A percentile compares a stretch with the other conserved stretches of the same genome.
phyloP scores from a whole-genome alignment of 768 basidiomycete genomes.

The Tephrocybe rancida region DNA sequence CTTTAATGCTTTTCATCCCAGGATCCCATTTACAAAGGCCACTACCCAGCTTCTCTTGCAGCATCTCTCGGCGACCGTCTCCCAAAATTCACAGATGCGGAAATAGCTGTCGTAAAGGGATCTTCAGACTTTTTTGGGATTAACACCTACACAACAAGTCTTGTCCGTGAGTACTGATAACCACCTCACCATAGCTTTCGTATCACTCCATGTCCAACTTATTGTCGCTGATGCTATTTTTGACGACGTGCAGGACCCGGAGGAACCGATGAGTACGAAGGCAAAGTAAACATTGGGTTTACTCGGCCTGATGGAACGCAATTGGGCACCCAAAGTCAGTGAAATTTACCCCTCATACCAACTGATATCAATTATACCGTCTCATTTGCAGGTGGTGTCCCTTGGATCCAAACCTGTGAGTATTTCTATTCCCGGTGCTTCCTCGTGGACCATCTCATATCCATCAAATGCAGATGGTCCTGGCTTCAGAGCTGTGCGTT shows the following conservation, averaged over 20 bases:
- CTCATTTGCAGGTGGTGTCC: slow-evolving; percentile 50
- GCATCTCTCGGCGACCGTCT: slow-evolving; percentile 54
- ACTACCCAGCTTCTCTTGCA: slow-evolving; percentile 58
- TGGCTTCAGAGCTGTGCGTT: slow-evolving; percentile 58
- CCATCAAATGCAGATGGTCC: slow-evolving; percentile 48
- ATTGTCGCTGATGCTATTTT: background rate
- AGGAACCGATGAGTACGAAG: slow-evolving; percentile 58
- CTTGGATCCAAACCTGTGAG: slow-evolving; percentile 64
- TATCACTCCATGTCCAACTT: background rate
- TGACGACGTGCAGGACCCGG: slow-evolving; percentile 60
- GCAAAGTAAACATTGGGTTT: slow-evolving; percentile 54
- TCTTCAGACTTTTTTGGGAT: slow-evolving; percentile 71
- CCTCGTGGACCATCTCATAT: background rate
- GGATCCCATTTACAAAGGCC: slow-evolving; percentile 73
- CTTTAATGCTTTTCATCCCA: slow-evolving; percentile 23
- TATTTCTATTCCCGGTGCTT: slow-evolving; percentile 10
- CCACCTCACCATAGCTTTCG: background rate
- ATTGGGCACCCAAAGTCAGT: slow-evolving; percentile 57
- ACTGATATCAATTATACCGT: background rate
- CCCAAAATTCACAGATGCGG: slow-evolving; percentile 55
- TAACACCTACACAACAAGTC: slow-evolving; percentile 66
- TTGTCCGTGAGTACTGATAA: slow-evolving; percentile 46
- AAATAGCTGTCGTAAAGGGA: slow-evolving; percentile 56
- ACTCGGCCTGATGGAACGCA: slow-evolving; percentile 57
- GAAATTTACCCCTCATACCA: background rate